A percentile compares a stretch with the other conserved stretches of the same genome.
phyloP scores from a whole-genome alignment of 2,329 filamentous ascomycete genomes.

The Chrysoporthe cubensis region DNA sequence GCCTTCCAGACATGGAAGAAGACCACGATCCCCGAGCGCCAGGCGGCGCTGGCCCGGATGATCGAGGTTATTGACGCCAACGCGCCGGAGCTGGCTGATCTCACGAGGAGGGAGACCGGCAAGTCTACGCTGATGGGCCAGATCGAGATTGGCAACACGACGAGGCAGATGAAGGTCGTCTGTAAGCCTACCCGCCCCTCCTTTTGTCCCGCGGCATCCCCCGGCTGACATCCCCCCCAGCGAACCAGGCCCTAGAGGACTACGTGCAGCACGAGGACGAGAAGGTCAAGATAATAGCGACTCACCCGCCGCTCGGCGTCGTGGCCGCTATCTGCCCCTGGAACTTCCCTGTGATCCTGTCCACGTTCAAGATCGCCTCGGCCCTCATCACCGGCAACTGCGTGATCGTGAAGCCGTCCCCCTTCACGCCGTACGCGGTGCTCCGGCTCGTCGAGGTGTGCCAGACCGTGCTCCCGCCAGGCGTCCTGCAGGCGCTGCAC shows the following conservation, averaged over 20 bases:
- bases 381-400: constrained; percentile 56
- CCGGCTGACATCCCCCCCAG: constrained; percentile 17
- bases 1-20: constrained; percentile 53
- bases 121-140: constrained; percentile 49
- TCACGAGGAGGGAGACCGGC: constrained; percentile 55
- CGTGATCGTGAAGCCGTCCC: constrained; percentile 56
- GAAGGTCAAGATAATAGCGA: constrained; percentile 45
- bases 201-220: no score
- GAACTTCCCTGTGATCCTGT: constrained; percentile 58
- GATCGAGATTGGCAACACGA: constrained; percentile 44
- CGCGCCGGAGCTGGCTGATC: constrained; percentile 46
- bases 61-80: constrained; percentile 46
- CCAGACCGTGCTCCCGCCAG: constrained; percentile 56
- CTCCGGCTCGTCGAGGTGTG: constrained; percentile 51
- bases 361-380: constrained; percentile 54
- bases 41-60: constrained; percentile 44
- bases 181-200: constrained; percentile 32
- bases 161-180: constrained; percentile 44
- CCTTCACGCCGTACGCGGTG: constrained; percentile 52
- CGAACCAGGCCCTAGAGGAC: constrained; percentile 45
- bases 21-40: constrained; percentile 48
- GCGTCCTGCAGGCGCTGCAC: constrained; percentile 60
- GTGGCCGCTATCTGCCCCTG: constrained; percentile 62
- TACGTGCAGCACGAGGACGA: constrained; percentile 53
- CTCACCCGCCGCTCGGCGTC: constrained; percentile 52